Conservation (phyloP, 2,329 filamentous ascomycete genomes). For the Microdochium paspali region DNA sequence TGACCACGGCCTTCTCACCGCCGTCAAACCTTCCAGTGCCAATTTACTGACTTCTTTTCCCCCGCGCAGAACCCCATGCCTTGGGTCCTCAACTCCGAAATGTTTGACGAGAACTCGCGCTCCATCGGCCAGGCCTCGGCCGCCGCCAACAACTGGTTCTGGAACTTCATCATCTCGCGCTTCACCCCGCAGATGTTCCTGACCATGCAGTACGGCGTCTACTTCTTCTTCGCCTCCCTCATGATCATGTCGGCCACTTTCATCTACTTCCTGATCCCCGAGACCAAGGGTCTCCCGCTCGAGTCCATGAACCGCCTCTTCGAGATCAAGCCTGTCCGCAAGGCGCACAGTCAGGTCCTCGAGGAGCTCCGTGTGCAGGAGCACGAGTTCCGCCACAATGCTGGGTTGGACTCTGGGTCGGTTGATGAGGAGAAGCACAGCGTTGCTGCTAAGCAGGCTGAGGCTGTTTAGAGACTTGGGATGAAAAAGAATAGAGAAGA, state of each 20-base stretch:
- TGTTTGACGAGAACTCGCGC: conserved; percentile 63
- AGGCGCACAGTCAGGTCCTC: conserved; percentile 34
- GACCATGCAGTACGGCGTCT: conserved; percentile 52
- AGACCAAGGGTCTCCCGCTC: conserved; percentile 57
- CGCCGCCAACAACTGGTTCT: conserved; percentile 64
- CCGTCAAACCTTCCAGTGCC: conserved; percentile 65
- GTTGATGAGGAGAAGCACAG: background rate
- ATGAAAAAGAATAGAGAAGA: too few relatives aligned
- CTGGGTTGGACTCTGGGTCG: background rate
- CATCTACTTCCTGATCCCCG: conserved; percentile 53
- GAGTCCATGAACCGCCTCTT: conserved; percentile 59
- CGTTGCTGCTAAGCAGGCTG: background rate
- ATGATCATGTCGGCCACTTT: conserved; percentile 50
- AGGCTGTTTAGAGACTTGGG: background rate
- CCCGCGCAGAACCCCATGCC: conserved; percentile 65
- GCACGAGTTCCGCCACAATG: conserved; percentile 20
- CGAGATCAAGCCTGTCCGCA: conserved; percentile 31
- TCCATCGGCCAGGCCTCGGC: conserved; percentile 65
- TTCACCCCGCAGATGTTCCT: conserved; percentile 60
- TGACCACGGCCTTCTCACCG: too few relatives aligned
- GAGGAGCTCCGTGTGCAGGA: conserved; percentile 27
- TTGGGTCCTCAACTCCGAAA: conserved; percentile 69
- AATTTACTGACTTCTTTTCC: conserved; percentile 66
- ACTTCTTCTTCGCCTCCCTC: conserved; percentile 58
- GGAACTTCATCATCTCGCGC: conserved; percentile 59